phyloP scores from a whole-genome alignment of 2,329 filamentous ascomycete genomes.

The Talaromyces sp. region DNA sequence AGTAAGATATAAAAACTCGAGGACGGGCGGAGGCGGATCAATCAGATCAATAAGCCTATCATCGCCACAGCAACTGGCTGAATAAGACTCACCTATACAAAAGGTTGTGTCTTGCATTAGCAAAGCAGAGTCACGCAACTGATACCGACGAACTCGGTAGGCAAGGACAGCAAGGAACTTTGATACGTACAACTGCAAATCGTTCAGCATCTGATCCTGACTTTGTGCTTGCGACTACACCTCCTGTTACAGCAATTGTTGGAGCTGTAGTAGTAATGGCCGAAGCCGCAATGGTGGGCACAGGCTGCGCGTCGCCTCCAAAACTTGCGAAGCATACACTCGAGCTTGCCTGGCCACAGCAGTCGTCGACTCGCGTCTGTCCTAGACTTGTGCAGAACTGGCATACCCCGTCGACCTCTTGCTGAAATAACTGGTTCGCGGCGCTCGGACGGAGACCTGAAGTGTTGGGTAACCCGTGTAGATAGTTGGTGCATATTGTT shows the following conservation, averaged over 20 bases:
- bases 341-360: constrained; percentile 13
- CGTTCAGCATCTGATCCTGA: constrained; percentile 2
- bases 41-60: background rate
- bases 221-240: constrained; percentile 1
- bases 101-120: background rate
- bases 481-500: constrained; percentile 6
- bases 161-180: background rate
- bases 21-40: background rate
- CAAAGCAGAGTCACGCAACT: background rate
- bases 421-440: constrained; percentile 5
- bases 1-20: background rate
- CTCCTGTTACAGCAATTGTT: background rate
- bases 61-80: constrained; percentile 2
- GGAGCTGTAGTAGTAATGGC: background rate
- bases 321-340: constrained; percentile 15
- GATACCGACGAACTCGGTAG: background rate
- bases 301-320: background rate
- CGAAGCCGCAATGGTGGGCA: background rate
- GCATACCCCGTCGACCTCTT: constrained; percentile 10
- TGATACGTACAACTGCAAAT: background rate
- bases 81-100: background rate
- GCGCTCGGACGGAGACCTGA: background rate
- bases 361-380: constrained; percentile 8
- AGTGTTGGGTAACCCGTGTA: background rate
- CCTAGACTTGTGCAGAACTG: constrained; percentile 11